These are phyloP conservation scores for Chlamydomonas sp. DNA, from an alignment of 139 green algal genomes.

Conservation along the genomic window DNA sequence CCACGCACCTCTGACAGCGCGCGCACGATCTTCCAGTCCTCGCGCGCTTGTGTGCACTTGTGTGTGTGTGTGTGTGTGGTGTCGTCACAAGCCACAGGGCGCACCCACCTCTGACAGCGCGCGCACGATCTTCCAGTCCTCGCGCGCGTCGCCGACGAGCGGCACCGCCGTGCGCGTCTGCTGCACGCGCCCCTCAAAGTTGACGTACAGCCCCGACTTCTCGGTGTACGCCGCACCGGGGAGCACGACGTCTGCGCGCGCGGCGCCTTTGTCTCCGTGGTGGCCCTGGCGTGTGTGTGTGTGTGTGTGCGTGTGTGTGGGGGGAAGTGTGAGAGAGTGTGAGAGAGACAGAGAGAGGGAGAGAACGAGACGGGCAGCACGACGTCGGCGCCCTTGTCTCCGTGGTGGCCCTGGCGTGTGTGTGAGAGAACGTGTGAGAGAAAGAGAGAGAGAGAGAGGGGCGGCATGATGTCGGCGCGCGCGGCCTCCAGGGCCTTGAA, in stretches of 20 bases:
- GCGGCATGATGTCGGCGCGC: not conserved
- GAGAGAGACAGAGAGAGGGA: conserved; percentile 20
- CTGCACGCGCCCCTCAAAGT: conserved; percentile 91
- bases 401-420: conserved; percentile 92
- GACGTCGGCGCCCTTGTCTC: conserved; percentile 52
- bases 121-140: conserved; percentile 82
- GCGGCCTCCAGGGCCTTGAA: too few relatives aligned
- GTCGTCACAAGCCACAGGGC: too few relatives aligned
- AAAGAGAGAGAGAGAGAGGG: not conserved
- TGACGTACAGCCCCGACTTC: conserved; percentile 82
- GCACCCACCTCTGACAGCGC: conserved; percentile 40
- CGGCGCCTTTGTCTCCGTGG: conserved; percentile 88
- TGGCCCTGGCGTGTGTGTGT: too few relatives aligned
- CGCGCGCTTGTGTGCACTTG: too few relatives aligned
- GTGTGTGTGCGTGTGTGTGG: too few relatives aligned
- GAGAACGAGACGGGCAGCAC: not conserved
- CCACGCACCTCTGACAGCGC: conserved; percentile 43
- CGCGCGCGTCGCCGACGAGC: conserved; percentile 60
- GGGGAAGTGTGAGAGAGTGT: too few relatives aligned
- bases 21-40: conserved; percentile 82
- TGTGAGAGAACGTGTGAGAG: conserved; percentile 24
- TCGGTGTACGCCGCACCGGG: conserved; percentile 85
- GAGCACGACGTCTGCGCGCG: conserved; percentile 85
- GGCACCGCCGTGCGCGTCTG: conserved; percentile 73
- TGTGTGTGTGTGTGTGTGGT: too few relatives aligned